Evolutionary conservation across 352 stramenopile genomes (phyloP), one percentile per base, ranked within the genome.

Genomic region (Phytophthora multivora): DNA sequence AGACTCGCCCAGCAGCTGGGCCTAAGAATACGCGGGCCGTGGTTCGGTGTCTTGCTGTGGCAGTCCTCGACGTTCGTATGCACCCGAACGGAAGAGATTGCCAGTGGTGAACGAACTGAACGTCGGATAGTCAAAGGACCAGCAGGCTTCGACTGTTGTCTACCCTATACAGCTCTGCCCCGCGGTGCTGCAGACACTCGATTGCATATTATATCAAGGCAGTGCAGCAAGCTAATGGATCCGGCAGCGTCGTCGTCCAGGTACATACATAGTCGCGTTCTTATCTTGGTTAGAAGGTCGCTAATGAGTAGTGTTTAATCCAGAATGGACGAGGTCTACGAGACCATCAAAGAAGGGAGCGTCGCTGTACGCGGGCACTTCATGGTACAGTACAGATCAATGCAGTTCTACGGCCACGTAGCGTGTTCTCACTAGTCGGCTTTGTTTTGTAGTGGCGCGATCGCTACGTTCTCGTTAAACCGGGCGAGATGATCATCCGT

Each of bases 361-460:
- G 71, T 91, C 12, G 59, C 73, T 9, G 79, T 91, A 16, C 81
- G 79, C 6, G 77, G 79, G 5, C 81, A 86, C 33, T 91, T 88
- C 21, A 82, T 91, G 58, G 79, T 91, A 67, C 33, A 63, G 16
- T 30, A 46, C 4, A 41, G 12, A 36, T 21, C 9, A 46, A 16
- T 19, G 11, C 23, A 26, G 13, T 51, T 25, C 18, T 42, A 10
- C 11, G 7, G 30, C 21, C 13, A 52, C 47, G 15, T 52, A 25
- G 21, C 19, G 19, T 40, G 28, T 19, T 49, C 47, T 59, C 9
- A 51, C 35, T 51, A 47, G 18, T 30, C 35, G 19, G 36, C 19
- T 43, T 35, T 35, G 5, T 21, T n/a, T 41, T 43, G 38, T 38
- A 93, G 81, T 91, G 81, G 81, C 75, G 84, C 5, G 82, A 90